These are phyloP conservation scores for Salix koriyanagi DNA, from an alignment of 345 rosid genomes.

Conservation along the genomic window DNA sequence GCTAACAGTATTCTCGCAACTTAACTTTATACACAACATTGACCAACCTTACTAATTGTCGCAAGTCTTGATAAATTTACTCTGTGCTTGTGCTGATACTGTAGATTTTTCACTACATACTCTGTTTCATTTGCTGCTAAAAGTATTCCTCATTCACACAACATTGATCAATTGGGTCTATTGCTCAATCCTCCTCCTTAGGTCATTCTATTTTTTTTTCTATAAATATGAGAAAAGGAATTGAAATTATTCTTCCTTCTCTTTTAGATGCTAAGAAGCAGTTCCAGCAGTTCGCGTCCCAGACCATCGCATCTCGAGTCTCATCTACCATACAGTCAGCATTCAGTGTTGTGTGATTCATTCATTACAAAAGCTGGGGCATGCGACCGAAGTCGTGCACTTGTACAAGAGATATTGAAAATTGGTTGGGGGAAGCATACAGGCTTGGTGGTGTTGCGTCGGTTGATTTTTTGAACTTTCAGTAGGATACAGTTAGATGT, in stretches of 20 bases:
- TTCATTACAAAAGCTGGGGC: not conserved
- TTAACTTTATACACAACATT: not conserved
- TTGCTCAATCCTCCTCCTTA: not conserved
- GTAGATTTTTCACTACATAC: not conserved
- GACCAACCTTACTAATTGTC: not conserved
- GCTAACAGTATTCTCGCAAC: not conserved
- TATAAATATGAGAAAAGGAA: not conserved
- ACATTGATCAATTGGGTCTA: not conserved
- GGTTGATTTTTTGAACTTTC: conserved; percentile 7
- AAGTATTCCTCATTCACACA: not conserved
- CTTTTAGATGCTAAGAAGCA: conserved; percentile 78
- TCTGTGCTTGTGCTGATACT: not conserved
- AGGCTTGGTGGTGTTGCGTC: conserved; percentile 19
- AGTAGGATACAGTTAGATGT: conserved; percentile 5
- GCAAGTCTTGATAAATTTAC: not conserved
- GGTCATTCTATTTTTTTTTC: not conserved
- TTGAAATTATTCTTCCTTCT: not conserved
- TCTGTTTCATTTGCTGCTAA: not conserved
- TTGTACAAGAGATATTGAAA: conserved; percentile 1
- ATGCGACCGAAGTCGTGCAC: not conserved
- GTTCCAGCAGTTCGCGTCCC: conserved; percentile 68
- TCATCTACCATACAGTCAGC: conserved; percentile 87
- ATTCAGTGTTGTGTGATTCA: conserved; percentile 62
- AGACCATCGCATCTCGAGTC: conserved; percentile 75
- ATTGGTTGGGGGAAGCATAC: conserved; percentile 16